Evolutionary conservation across 2,329 filamentous ascomycete species (phyloP).

Genomic region (Aspergillus sclerotialis): DNA sequence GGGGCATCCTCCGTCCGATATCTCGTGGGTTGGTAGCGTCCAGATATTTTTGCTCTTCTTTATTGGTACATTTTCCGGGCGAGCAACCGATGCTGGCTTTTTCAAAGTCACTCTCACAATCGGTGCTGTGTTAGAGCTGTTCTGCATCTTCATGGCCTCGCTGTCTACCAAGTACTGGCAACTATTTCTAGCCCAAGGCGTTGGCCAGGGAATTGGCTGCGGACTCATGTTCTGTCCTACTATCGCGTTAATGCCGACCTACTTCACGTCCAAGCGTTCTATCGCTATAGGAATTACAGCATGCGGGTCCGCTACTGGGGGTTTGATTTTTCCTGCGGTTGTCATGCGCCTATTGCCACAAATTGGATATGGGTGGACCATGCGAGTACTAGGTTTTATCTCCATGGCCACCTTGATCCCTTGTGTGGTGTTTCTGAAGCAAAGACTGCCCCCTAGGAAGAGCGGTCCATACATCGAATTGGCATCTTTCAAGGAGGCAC

Average conservation of each 20-base stretch:
- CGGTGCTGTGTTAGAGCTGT: slow-evolving; percentile 37
- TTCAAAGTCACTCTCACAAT: slow-evolving; percentile 39
- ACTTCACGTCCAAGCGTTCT: slow-evolving; percentile 53
- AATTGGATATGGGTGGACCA: slow-evolving; percentile 59
- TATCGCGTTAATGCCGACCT: slow-evolving; percentile 51
- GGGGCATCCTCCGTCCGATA: slow-evolving; percentile 38
- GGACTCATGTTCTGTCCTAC: slow-evolving; percentile 50
- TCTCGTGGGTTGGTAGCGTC: slow-evolving; percentile 48
- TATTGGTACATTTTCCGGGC: slow-evolving; percentile 45
- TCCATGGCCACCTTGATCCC: slow-evolving; percentile 42
- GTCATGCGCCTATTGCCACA: slow-evolving; percentile 50
- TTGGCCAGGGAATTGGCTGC: slow-evolving; percentile 51
- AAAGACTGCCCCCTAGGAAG: slow-evolving; percentile 44
- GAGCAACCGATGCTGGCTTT: slow-evolving; percentile 46
- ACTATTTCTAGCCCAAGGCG: slow-evolving; percentile 44
- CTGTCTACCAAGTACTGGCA: slow-evolving; percentile 46
- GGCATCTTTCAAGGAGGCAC: slow-evolving; percentile 44
- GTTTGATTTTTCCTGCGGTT: slow-evolving; percentile 56
- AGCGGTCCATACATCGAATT: slow-evolving; percentile 47
- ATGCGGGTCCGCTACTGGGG: slow-evolving; percentile 55
- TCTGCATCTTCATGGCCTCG: slow-evolving; percentile 47
- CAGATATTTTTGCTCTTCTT: slow-evolving; percentile 47
- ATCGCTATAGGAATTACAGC: slow-evolving; percentile 56
- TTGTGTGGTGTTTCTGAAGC: slow-evolving; percentile 40
- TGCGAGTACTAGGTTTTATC: slow-evolving; percentile 56